phyloP scores from a whole-genome alignment of 1,284 basidiomycete species.

The Irpex sp. region DNA sequence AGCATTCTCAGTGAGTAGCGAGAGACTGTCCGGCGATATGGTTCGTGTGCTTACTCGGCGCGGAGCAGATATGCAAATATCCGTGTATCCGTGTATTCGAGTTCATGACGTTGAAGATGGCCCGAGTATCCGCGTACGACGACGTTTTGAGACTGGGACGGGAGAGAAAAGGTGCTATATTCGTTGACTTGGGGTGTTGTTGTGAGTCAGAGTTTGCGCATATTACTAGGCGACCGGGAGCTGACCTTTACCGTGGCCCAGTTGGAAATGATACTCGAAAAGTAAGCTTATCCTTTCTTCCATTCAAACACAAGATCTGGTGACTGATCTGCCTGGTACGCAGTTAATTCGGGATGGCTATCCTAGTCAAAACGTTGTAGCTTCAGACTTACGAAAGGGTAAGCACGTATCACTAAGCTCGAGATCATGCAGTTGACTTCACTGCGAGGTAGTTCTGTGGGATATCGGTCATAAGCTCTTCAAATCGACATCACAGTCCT shows the following conservation, averaged over 20 bases:
- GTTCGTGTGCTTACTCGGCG: background rate
- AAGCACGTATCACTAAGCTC: background rate
- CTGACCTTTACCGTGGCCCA: conserved; percentile 10
- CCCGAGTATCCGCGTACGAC: conserved; percentile 36
- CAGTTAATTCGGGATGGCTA: conserved; percentile 30
- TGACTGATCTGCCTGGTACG: background rate
- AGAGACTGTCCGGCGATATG: background rate
- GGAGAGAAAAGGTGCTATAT: conserved; percentile 35
- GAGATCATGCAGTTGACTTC: background rate
- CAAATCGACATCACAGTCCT: conserved; percentile 27
- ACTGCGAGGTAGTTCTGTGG: background rate
- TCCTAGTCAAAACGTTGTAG: conserved; percentile 29
- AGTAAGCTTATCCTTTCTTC: conserved; percentile 6
- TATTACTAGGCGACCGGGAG: background rate
- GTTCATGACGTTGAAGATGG: conserved; percentile 30
- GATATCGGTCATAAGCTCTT: conserved; percentile 20
- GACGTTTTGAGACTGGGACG: conserved; percentile 33
- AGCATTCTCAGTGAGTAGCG: conserved; percentile 36
- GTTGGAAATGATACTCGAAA: conserved; percentile 41
- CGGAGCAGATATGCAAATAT: conserved; percentile 32
- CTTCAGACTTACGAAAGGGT: conserved; percentile 27
- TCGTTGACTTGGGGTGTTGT: conserved; percentile 42
- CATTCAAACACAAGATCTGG: too few relatives aligned
- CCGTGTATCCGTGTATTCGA: conserved; percentile 38
- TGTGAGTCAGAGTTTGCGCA: conserved; percentile 26